Conservation (phyloP, 768 basidiomycete species). For the Amanita molliuscula region DNA sequence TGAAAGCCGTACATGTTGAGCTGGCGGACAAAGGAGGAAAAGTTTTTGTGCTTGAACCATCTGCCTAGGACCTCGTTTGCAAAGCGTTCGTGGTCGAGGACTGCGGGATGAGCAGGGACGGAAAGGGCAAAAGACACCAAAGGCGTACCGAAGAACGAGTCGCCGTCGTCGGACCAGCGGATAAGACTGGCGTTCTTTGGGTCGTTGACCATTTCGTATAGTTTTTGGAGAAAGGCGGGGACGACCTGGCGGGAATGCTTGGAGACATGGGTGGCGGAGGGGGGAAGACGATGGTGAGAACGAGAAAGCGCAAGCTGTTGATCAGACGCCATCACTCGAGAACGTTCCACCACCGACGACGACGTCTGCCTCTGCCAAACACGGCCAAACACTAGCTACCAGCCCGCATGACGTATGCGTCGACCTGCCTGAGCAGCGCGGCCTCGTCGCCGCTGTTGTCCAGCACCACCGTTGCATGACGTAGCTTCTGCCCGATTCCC, state of each 20-base stretch:
- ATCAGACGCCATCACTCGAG: slow-evolving; percentile 32
- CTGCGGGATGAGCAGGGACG: slow-evolving; percentile 26
- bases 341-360: not conserved
- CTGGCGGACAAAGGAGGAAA: slow-evolving; percentile 85
- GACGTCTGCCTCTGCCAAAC: not conserved
- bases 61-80: slow-evolving; percentile 81
- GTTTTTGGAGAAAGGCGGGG: slow-evolving; percentile 87
- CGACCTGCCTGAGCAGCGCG: slow-evolving; percentile 54
- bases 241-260: slow-evolving; percentile 28
- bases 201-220: slow-evolving; percentile 93
- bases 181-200: slow-evolving; percentile 74
- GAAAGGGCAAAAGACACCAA: not conserved
- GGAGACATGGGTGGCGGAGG: slow-evolving; percentile 21
- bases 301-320: slow-evolving; percentile 45
- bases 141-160: slow-evolving; percentile 77
- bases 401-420: too few relatives aligned
- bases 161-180: slow-evolving; percentile 84
- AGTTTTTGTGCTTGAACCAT: slow-evolving; percentile 98
- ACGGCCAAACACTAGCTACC: too few relatives aligned
- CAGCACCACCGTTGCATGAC: slow-evolving; percentile 78
- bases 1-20: slow-evolving; percentile 96
- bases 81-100: slow-evolving; percentile 86
- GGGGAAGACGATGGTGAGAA: slow-evolving; percentile 12
- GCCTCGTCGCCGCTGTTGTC: slow-evolving; percentile 77
- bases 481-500: slow-evolving; percentile 66